Conservation (phyloP, 2,329 filamentous ascomycete genomes). For the Ophiostoma perfectum region DNA sequence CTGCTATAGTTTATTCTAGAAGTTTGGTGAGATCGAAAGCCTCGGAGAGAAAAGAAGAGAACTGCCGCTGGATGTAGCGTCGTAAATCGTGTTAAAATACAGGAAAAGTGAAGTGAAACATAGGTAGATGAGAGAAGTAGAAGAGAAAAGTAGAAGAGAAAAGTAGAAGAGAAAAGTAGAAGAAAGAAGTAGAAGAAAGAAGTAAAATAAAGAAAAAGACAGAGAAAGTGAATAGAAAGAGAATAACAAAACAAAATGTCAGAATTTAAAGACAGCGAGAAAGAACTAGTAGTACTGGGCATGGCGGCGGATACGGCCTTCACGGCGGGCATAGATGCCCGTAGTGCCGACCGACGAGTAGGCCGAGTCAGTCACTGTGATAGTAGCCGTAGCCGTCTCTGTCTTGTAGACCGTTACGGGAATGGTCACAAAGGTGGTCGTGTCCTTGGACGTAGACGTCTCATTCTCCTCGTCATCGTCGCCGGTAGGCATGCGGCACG, state of each 20-base stretch:
- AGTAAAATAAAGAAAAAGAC: not conserved
- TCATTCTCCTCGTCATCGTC: not conserved
- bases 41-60: not conserved
- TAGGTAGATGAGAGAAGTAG: not conserved
- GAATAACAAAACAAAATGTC: not conserved
- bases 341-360: not conserved
- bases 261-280: not conserved
- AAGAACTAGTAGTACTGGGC: not conserved
- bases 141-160: not conserved
- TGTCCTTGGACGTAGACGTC: not conserved
- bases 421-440: not conserved
- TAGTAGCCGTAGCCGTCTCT: not conserved
- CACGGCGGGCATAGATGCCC: not conserved
- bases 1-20: no score
- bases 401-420: conserved; percentile 5
- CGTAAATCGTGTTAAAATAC: not conserved
- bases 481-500: not conserved
- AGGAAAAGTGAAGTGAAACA: not conserved
- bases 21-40: no score
- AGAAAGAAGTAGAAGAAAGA: not conserved
- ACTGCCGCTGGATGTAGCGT: not conserved
- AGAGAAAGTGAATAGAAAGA: not conserved
- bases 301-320: not conserved
- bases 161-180: not conserved
- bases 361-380: not conserved